These are phyloP conservation scores for Triangularia setosa DNA, from an alignment of 2,329 filamentous ascomycete genomes.

Conservation along the genomic window DNA sequence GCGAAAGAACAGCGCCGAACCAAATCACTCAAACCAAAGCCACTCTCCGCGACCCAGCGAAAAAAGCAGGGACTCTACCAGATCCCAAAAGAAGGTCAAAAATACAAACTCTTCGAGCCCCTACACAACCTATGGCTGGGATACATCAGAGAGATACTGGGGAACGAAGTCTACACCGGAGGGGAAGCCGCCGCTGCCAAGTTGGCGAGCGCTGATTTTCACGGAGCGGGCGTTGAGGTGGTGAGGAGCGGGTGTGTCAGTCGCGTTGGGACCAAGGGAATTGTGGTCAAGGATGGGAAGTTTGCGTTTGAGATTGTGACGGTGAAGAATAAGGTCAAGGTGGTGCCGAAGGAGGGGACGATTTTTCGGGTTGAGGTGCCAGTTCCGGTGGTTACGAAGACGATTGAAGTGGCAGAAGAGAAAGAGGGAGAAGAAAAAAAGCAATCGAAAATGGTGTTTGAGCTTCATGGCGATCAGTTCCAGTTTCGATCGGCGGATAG, in stretches of 20 bases:
- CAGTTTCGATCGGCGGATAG: conserved; percentile 77
- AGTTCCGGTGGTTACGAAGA: conserved; percentile 26
- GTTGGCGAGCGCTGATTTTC: conserved; percentile 81
- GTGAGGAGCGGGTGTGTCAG: conserved; percentile 76
- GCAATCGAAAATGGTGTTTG: conserved; percentile 59
- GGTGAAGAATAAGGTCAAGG: conserved; percentile 63
- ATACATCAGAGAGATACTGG: conserved; percentile 81
- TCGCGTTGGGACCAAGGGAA: conserved; percentile 77
- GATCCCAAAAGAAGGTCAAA: conserved; percentile 63
- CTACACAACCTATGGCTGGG: conserved; percentile 76
- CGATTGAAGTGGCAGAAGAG: conserved; percentile 18
- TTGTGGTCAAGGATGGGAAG: conserved; percentile 84
- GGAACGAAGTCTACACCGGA: conserved; percentile 53
- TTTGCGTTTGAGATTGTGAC: conserved; percentile 85
- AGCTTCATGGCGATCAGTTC: conserved; percentile 84
- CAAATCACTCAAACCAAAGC: conserved; percentile 52
- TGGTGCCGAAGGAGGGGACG: conserved; percentile 85
- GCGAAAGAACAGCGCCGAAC: conserved; percentile 43
- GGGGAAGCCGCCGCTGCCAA: conserved; percentile 64
- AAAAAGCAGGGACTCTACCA: conserved; percentile 69
- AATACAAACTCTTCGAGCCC: conserved; percentile 72
- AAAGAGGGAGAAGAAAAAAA: conserved; percentile 21
- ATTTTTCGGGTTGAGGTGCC: conserved; percentile 75
- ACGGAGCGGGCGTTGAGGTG: conserved; percentile 80
- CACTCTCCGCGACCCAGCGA: conserved; percentile 76